Evolutionary conservation across 1,139 yeast genomes (phyloP).

Genomic region (Saccharomyces hybrid): DNA sequence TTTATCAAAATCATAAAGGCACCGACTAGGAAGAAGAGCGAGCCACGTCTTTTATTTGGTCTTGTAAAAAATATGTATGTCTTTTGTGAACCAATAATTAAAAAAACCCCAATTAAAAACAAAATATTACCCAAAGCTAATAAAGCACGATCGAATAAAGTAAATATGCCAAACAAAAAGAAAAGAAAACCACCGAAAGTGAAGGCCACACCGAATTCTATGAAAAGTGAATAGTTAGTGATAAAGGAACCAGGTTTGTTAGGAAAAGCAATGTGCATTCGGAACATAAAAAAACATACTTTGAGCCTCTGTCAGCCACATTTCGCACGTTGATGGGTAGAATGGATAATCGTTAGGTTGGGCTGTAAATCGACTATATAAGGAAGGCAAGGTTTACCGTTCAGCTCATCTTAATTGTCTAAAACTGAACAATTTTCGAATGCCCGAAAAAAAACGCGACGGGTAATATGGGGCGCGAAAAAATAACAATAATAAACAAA

Average conservation of each 20-base stretch:
- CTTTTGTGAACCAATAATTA: slow-evolving; percentile 83
- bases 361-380: neutral
- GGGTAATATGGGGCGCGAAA: neutral
- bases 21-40: slow-evolving; percentile 70
- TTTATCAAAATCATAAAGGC: slow-evolving; percentile 66
- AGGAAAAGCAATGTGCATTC: neutral
- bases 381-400: neutral
- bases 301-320: slow-evolving; percentile 76
- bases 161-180: slow-evolving; percentile 72
- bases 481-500: neutral
- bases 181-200: slow-evolving; percentile 80
- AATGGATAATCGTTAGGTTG: neutral
- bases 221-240: slow-evolving; percentile 15
- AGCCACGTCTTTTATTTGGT: slow-evolving; percentile 80
- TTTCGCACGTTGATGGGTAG: slow-evolving; percentile 13
- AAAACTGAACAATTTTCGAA: neutral
- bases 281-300: slow-evolving; percentile 41
- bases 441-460: neutral
- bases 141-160: slow-evolving; percentile 84
- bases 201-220: slow-evolving; percentile 90
- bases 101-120: slow-evolving; percentile 71
- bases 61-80: slow-evolving; percentile 79
- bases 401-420: neutral
- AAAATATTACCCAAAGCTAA: slow-evolving; percentile 81
- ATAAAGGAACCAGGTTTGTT: slow-evolving; percentile 4